Conservation (phyloP, 2,329 filamentous ascomycete species). For the Ophiostoma populinum region DNA sequence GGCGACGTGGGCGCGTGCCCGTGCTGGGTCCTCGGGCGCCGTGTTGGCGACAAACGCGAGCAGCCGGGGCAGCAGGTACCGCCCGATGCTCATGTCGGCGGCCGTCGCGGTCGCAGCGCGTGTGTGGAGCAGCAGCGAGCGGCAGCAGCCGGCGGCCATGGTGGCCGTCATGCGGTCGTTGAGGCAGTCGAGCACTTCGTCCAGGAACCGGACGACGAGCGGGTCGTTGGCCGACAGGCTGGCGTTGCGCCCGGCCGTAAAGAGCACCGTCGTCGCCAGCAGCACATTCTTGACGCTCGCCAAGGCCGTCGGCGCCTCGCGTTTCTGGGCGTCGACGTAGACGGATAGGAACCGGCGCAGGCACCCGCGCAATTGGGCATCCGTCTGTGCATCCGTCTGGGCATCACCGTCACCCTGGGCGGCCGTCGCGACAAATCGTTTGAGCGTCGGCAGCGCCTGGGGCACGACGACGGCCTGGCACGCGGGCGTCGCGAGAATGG, state of each 20-base stretch:
- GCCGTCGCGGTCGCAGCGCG: slow-evolving; percentile 22
- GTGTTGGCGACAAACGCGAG: slow-evolving; percentile 57
- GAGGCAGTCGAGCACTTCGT: slow-evolving; percentile 74
- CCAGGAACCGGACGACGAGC: slow-evolving; percentile 55
- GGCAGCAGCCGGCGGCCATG: slow-evolving; percentile 77
- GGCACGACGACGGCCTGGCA: slow-evolving; percentile 85
- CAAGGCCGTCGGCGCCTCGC: slow-evolving; percentile 58
- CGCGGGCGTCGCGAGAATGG: slow-evolving; percentile 68
- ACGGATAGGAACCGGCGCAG: slow-evolving; percentile 70
- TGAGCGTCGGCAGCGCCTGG: slow-evolving; percentile 76
- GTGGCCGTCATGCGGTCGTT: slow-evolving; percentile 67
- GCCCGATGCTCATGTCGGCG: slow-evolving; percentile 56
- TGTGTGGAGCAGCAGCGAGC: slow-evolving; percentile 59
- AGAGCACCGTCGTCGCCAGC: slow-evolving; percentile 71
- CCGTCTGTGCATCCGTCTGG: slow-evolving; percentile 29
- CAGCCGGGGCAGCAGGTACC: slow-evolving; percentile 58
- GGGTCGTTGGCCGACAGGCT: slow-evolving; percentile 59
- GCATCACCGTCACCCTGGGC: slow-evolving; percentile 28
- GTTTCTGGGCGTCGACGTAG: slow-evolving; percentile 56
- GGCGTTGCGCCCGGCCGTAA: slow-evolving; percentile 64
- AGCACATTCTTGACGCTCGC: slow-evolving; percentile 87
- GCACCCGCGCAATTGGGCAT: slow-evolving; percentile 65
- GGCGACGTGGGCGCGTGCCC: slow-evolving; percentile 50
- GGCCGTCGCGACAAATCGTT: slow-evolving; percentile 72
- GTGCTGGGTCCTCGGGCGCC: slow-evolving; percentile 62